A percentile compares a stretch with the other conserved stretches of the same genome.
Evolutionary conservation across 2,329 filamentous ascomycete genomes (phyloP).

Genomic region (Microdochium bolleyi): DNA sequence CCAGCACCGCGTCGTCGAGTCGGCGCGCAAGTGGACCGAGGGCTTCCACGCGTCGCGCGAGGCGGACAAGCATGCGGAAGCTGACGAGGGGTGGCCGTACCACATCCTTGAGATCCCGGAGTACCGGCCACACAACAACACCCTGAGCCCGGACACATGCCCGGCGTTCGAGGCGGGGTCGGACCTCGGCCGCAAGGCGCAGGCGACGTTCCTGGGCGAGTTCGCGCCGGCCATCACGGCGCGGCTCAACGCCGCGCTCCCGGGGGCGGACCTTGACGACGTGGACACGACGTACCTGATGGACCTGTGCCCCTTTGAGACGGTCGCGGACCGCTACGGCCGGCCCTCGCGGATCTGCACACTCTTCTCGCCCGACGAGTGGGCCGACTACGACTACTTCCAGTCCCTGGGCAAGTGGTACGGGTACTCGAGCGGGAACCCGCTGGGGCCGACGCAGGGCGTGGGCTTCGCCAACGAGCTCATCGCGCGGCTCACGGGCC

Average conservation of each 20-base stretch:
- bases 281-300: slow-evolving; percentile 65
- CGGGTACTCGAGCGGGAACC: slow-evolving; percentile 67
- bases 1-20: slow-evolving; percentile 64
- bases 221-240: slow-evolving; percentile 62
- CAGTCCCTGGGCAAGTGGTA: slow-evolving; percentile 80
- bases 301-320: slow-evolving; percentile 83
- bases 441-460: slow-evolving; percentile 75
- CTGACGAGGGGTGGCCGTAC: slow-evolving; percentile 33
- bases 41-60: slow-evolving; percentile 59
- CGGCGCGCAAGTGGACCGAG: slow-evolving; percentile 65
- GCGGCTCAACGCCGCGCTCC: slow-evolving; percentile 61
- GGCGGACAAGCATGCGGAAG: slow-evolving; percentile 28
- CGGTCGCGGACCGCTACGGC: slow-evolving; percentile 53
- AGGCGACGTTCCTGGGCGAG: slow-evolving; percentile 48
- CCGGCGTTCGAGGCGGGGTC: slow-evolving; percentile 57
- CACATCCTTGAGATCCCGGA: slow-evolving; percentile 65
- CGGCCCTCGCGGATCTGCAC: slow-evolving; percentile 64
- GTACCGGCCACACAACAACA: slow-evolving; percentile 63
- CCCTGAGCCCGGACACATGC: slow-evolving; percentile 68
- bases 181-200: slow-evolving; percentile 39
- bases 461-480: slow-evolving; percentile 86
- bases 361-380: slow-evolving; percentile 67
- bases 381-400: slow-evolving; percentile 74
- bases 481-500: slow-evolving; percentile 66
- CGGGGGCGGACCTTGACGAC: slow-evolving; percentile 56